These are phyloP conservation scores for Sanghuangporus sanghuang DNA, from an alignment of 1,284 basidiomycete genomes.

Conservation along the genomic window DNA sequence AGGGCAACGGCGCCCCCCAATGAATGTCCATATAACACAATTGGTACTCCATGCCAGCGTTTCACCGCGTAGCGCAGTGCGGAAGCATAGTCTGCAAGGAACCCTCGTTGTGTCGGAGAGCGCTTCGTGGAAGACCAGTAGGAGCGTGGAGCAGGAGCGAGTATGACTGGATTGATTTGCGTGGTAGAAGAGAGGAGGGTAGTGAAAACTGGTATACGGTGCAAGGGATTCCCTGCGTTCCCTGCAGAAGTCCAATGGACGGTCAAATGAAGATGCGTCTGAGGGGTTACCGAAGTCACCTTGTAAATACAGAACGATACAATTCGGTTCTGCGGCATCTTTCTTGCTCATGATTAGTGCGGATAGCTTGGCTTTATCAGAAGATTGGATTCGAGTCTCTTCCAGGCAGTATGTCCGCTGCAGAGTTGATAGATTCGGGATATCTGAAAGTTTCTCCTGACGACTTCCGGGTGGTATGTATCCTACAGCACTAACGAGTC, in stretches of 20 bases:
- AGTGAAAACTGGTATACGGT: constrained; percentile 43
- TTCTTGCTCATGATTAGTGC: constrained; percentile 25
- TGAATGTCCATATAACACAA: constrained; percentile 46
- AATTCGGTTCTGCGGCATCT: constrained; percentile 14
- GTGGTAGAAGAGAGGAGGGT: constrained; percentile 22
- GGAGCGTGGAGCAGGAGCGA: constrained; percentile 37
- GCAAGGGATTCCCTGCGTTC: constrained; percentile 46
- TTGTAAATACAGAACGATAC: constrained; percentile 36
- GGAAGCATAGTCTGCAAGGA: constrained; percentile 36
- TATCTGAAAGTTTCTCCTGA: not conserved
- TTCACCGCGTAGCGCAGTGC: constrained; percentile 29
- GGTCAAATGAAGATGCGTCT: not conserved
- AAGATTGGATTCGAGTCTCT: constrained; percentile 21
- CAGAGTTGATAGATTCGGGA: not conserved
- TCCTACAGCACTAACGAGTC: constrained; percentile 25
- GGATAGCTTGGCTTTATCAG: constrained; percentile 22
- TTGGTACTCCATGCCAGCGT: constrained; percentile 28
- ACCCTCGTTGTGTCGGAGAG: constrained; percentile 32
- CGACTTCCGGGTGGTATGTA: constrained; percentile 27
- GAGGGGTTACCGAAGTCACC: constrained; percentile 22
- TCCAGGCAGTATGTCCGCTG: not conserved
- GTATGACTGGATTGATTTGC: constrained; percentile 22
- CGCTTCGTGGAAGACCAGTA: constrained; percentile 36
- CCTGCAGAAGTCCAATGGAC: constrained; percentile 26
- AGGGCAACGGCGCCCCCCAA: constrained; percentile 42